Percentiles rank a stretch among this genome's conserved stretches.
phyloP scores from a whole-genome alignment of 257 asterid species.

The Nicotiana obtusifolia region DNA sequence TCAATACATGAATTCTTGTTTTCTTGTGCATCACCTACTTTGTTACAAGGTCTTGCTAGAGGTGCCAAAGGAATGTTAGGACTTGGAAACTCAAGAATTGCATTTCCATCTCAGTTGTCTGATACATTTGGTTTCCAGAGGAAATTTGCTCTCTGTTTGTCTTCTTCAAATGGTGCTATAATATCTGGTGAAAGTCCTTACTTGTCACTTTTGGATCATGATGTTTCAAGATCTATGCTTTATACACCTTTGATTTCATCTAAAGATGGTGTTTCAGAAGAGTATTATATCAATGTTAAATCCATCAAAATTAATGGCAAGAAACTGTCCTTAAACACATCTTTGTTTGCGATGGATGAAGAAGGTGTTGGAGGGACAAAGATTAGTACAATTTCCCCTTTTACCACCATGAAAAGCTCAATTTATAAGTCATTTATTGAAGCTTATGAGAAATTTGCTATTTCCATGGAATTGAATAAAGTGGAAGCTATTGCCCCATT shows the following conservation, averaged over 20 bases:
- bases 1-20: conserved; percentile 47
- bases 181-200: conserved; percentile 56
- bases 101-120: conserved; percentile 58
- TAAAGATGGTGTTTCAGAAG: conserved; percentile 20
- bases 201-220: conserved; percentile 12
- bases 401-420: conserved; percentile 51
- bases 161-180: conserved; percentile 51
- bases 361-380: conserved; percentile 35
- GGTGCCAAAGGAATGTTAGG: conserved; percentile 66
- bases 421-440: conserved; percentile 36
- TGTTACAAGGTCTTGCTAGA: conserved; percentile 48
- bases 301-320: conserved; percentile 52
- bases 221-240: conserved; percentile 39
- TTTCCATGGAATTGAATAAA: conserved; percentile 36
- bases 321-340: conserved; percentile 19
- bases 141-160: conserved; percentile 57
- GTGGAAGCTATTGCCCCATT: conserved; percentile 57
- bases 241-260: conserved; percentile 51
- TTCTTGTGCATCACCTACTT: conserved; percentile 37
- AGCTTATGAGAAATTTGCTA: conserved; percentile 41
- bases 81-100: conserved; percentile 56
- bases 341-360: conserved; percentile 22
- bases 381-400: conserved; percentile 51
- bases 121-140: conserved; percentile 49
- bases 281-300: conserved; percentile 47